Evolutionary conservation across 2,329 filamentous ascomycete species (phyloP).

Genomic region (Alternaria viburni): DNA sequence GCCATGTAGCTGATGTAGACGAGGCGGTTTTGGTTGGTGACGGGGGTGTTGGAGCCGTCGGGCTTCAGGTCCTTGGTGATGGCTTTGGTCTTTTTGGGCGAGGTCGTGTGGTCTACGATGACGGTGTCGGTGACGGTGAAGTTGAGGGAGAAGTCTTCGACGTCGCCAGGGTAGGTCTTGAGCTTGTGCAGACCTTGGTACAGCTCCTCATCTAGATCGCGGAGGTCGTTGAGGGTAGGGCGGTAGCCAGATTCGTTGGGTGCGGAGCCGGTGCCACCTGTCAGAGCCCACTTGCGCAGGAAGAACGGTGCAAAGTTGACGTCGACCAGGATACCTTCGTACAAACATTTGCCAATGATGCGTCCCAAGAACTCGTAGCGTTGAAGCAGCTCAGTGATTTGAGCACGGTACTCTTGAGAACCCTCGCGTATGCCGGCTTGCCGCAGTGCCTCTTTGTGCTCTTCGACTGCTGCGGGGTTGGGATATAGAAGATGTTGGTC

Average conservation of each 20-base stretch:
- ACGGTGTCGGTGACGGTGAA: slow-evolving; percentile 84
- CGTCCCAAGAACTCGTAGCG: slow-evolving; percentile 92
- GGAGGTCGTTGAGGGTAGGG: slow-evolving; percentile 91
- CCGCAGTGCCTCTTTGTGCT: slow-evolving; percentile 65
- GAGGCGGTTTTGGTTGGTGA: slow-evolving; percentile 90
- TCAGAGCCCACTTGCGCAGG: slow-evolving; percentile 89
- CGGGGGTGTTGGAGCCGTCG: slow-evolving; percentile 75
- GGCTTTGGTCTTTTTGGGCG: slow-evolving; percentile 59
- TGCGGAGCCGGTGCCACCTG: slow-evolving; percentile 67
- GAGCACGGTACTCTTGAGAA: slow-evolving; percentile 63
- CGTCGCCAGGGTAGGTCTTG: slow-evolving; percentile 84
- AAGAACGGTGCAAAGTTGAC: slow-evolving; percentile 95
- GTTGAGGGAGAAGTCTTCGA: slow-evolving; percentile 80
- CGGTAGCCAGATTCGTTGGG: slow-evolving; percentile 77
- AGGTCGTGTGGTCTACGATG: slow-evolving; percentile 40
- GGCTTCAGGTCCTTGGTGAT: slow-evolving; percentile 77
- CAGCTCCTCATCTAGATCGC: slow-evolving; percentile 87
- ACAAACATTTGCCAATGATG: slow-evolving; percentile 93
- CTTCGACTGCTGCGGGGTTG: slow-evolving; percentile 79
- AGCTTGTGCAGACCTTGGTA: slow-evolving; percentile 83
- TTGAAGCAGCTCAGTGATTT: slow-evolving; percentile 67
- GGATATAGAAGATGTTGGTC: slow-evolving; percentile 87
- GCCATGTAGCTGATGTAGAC: slow-evolving; percentile 95
- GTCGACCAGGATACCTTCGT: slow-evolving; percentile 94
- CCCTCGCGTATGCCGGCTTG: slow-evolving; percentile 59